Conservation (phyloP, 2,329 filamentous ascomycete genomes). For the Aspergillus sp. region DNA sequence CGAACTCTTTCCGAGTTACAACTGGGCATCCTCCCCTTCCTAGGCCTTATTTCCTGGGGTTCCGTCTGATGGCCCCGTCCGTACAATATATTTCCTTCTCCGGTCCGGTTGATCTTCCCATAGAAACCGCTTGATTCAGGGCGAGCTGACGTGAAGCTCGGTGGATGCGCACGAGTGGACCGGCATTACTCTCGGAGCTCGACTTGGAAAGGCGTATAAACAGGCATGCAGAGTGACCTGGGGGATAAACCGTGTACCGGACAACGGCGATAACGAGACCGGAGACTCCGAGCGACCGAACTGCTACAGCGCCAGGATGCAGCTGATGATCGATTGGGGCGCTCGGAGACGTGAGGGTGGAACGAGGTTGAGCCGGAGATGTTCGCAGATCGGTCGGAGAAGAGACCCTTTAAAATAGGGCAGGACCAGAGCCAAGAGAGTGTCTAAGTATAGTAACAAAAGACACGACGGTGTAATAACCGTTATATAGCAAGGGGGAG, state of each 20-base stretch:
- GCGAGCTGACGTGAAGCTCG: conserved; percentile 29
- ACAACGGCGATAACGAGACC: conserved; percentile 26
- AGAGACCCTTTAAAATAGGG: conserved; percentile 9
- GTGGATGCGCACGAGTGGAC: conserved; percentile 28
- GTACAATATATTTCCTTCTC: background rate
- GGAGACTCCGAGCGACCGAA: conserved; percentile 26
- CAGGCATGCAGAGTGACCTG: conserved; percentile 19
- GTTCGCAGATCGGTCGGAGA: conserved; percentile 14
- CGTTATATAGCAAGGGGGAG: conserved; percentile 13
- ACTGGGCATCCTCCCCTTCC: conserved; percentile 33
- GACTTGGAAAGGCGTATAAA: conserved; percentile 20
- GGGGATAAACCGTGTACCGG: conserved; percentile 29
- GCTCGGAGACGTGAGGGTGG: background rate
- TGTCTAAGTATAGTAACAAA: conserved; percentile 17
- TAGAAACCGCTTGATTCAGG: conserved; percentile 21
- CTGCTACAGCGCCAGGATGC: conserved; percentile 37
- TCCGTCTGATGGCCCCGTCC: background rate
- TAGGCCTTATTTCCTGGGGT: conserved; percentile 7
- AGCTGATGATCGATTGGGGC: conserved; percentile 17
- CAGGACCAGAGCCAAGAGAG: conserved; percentile 12
- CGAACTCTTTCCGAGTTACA: conserved; percentile 27
- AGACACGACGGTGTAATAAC: conserved; percentile 7
- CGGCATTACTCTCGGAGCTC: conserved; percentile 35
- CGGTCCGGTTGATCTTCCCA: background rate
- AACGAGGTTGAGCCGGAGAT: conserved; percentile 15